These are phyloP conservation scores for Fusarium armeniacum DNA, from an alignment of 2,329 filamentous ascomycete species.

Conservation along the genomic window DNA sequence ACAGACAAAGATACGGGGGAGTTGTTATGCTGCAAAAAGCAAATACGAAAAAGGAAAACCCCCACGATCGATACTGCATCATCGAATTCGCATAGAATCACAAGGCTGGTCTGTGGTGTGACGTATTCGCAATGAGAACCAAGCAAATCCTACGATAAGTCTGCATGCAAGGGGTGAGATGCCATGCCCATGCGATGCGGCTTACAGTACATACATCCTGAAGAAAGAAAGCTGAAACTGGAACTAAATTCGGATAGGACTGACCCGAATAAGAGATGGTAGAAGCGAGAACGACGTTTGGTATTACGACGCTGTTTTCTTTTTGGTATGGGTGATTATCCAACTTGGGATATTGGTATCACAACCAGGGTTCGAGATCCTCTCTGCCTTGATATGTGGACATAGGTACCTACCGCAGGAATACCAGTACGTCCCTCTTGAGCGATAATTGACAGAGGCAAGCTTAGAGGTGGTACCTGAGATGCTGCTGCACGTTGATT, in stretches of 20 bases:
- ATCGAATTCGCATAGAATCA: constrained; percentile 6
- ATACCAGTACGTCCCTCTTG: background rate
- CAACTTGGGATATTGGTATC: background rate
- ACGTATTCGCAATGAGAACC: constrained; percentile 1
- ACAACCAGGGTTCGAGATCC: background rate
- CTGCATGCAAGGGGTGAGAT: constrained; percentile 9
- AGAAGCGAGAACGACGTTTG: constrained; percentile 13
- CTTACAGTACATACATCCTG: constrained; percentile 18
- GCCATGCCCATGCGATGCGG: constrained; percentile 19
- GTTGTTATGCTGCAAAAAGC: constrained; percentile 5
- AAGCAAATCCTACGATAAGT: background rate
- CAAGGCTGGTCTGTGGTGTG: background rate
- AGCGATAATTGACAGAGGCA: constrained; percentile 26
- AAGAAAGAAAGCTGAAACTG: background rate
- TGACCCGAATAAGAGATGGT: constrained; percentile 37
- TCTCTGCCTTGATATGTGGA: constrained; percentile 2
- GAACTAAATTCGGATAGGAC: constrained; percentile 23
- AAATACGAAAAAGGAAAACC: background rate
- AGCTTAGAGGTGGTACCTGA: constrained; percentile 38
- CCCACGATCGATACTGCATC: background rate
- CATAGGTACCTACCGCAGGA: background rate
- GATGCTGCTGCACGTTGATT: constrained; percentile 51
- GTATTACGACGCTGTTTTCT: background rate
- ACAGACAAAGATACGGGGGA: constrained; percentile 1
- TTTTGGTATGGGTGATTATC: background rate